Percentiles rank a stretch among this genome's conserved stretches.
Conservation (phyloP, 2,329 filamentous ascomycete species). For the Graphilbum sp. region DNA sequence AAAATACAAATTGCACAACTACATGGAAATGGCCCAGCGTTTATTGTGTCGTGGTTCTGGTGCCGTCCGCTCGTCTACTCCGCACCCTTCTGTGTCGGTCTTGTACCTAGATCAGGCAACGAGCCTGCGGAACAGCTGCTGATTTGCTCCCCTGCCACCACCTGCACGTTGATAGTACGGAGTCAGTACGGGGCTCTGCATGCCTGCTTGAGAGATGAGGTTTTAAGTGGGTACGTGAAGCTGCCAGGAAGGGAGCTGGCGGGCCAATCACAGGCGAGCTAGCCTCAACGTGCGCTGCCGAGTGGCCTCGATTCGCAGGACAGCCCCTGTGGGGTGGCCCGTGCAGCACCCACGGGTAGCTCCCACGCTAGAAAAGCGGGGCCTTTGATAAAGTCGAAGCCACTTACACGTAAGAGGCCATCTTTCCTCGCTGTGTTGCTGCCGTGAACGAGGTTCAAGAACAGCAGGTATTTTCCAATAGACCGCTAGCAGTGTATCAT, state of each 20-base stretch:
- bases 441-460: too few species aligned
- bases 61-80: too few species aligned
- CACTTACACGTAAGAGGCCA: neutral
- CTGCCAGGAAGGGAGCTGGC: neutral
- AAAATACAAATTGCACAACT: too few species aligned
- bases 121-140: neutral
- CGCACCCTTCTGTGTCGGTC: too few species aligned
- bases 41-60: too few species aligned
- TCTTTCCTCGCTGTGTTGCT: too few species aligned
- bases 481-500: too few species aligned
- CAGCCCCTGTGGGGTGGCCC: constrained; percentile 3
- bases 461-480: too few species aligned
- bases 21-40: too few species aligned
- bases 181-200: too few species aligned
- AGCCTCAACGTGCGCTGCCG: constrained; percentile 7
- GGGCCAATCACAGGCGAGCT: constrained; percentile 4
- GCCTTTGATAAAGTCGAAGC: neutral
- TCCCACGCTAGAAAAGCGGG: neutral
- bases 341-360: constrained; percentile 1
- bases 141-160: constrained; percentile 1
- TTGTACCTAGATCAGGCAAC: neutral
- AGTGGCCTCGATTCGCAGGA: constrained; percentile 5
- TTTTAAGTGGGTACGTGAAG: too few species aligned
- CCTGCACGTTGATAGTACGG: neutral
- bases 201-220: too few species aligned